Percentiles rank a stretch among this genome's conserved stretches.
phyloP scores from a whole-genome alignment of 768 basidiomycete genomes.

The Pleurotus cornucopiae region DNA sequence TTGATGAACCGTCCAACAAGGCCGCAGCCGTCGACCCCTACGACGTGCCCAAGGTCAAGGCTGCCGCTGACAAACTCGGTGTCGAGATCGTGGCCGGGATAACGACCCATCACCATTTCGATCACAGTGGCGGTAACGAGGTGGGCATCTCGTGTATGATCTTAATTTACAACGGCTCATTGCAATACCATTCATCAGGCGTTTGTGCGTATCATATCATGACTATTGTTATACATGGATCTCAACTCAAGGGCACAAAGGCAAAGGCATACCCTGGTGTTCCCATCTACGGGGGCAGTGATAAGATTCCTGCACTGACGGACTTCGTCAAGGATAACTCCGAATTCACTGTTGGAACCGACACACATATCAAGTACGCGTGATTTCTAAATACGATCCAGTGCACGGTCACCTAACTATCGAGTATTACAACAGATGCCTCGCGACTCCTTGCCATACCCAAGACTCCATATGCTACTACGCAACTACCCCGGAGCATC shows the following conservation, averaged over 20 bases:
- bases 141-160: conserved; percentile 30
- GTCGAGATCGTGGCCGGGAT: conserved; percentile 69
- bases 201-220: conserved; percentile 39
- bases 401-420: conserved; percentile 3
- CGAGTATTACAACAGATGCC: conserved; percentile 44
- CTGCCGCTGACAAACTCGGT: conserved; percentile 54
- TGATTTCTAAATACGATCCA: neutral
- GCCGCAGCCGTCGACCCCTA: conserved; percentile 82
- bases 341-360: conserved; percentile 68
- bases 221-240: neutral
- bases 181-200: conserved; percentile 25
- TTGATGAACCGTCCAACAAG: conserved; percentile 60
- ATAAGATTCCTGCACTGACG: conserved; percentile 61
- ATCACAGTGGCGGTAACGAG: conserved; percentile 87
- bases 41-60: conserved; percentile 66
- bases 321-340: conserved; percentile 78
- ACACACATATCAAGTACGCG: conserved; percentile 54
- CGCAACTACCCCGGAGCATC: conserved; percentile 53
- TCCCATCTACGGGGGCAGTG: conserved; percentile 79
- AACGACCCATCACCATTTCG: conserved; percentile 91
- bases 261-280: conserved; percentile 39
- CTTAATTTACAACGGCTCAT: neutral
- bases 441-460: conserved; percentile 92
- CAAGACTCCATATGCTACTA: conserved; percentile 95
- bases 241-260: conserved; percentile 20